Base-by-base conservation (phyloP, 768 basidiomycete species). In the Fibroporia radiculosa region DNA sequence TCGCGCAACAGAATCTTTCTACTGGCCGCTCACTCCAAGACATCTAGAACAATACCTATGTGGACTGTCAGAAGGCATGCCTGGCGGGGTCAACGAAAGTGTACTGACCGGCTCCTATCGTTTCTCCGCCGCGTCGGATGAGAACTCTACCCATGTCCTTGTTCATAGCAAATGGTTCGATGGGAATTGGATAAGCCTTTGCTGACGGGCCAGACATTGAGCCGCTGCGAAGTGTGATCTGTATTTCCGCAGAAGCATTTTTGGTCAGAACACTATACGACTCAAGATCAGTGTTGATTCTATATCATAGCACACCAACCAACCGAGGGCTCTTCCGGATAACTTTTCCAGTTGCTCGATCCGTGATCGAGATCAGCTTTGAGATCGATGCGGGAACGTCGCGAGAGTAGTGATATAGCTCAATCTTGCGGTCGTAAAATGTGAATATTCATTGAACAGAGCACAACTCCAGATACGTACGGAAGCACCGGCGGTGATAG, bases 91-190 rank as follows among this genome's bases (percentile, higher is more conserved):
- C 37, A 6, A 10, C 13, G 2, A 8, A n/a, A 5, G 18, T 2
- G 13, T 4, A 40, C 56, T 38, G 44, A 62, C 93, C 93, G 35
- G 93, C 93, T 29, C 82, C 91, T 48, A 99, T 86, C 0, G 96
- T 97, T 67, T 97, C 93, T 0, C 96, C 96, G 24, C 80, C 82
- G 43, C 95, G 69, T 34, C 96, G 71, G 47, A 99, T 70, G 50
- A 99, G 59, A 40, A 99, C 75, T 37, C 96, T 69, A 0, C 96
- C 96, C 96, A 98, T 96, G 44, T 93, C 89, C 64, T 98, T 99
- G 66, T 93, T 98, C 6, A 67, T 66, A 1, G 79, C 64, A 53
- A 96, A 95, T 1, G 87, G 75, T 59, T 98, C 96, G 13, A 98
- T 58, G 11, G 96, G 89, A 20, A 97, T 84, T 2, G 81, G 73